Percentiles rank a stretch among this genome's conserved stretches.
These are phyloP conservation scores for Leishmania major DNA, from an alignment of 208 protist genomes.

Conservation along the genomic window DNA sequence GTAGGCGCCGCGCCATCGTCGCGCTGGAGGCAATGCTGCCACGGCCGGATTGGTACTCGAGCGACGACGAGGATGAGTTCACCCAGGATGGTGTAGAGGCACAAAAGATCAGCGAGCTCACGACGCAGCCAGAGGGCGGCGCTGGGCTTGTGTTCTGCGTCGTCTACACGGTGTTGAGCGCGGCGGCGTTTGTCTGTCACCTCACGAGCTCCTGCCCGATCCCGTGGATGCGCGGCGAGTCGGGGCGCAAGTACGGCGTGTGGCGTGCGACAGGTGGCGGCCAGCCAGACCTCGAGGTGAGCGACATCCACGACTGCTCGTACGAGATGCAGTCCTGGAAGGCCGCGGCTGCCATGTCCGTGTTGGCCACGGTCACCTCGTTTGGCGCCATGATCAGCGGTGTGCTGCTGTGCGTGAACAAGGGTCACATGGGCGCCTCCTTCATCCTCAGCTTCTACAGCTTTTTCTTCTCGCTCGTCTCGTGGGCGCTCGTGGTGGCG, in stretches of 20 bases:
- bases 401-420: constrained; percentile 32
- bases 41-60: constrained; percentile 56
- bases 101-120: constrained; percentile 35
- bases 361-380: constrained; percentile 38
- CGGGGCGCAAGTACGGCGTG: constrained; percentile 41
- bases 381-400: constrained; percentile 33
- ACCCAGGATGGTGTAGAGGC: constrained; percentile 19
- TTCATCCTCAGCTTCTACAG: constrained; percentile 48
- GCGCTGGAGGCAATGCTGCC: constrained; percentile 43
- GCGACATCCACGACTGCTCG: constrained; percentile 43
- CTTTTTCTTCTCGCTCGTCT: constrained; percentile 37
- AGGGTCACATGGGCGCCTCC: constrained; percentile 49
- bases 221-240: constrained; percentile 38
- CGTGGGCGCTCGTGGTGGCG: constrained; percentile 44
- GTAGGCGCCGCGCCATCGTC: constrained; percentile 35
- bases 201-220: constrained; percentile 44
- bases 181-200: constrained; percentile 43
- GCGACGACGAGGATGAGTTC: constrained; percentile 43
- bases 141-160: constrained; percentile 22
- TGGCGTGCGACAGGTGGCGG: constrained; percentile 47
- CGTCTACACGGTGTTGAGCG: constrained; percentile 33
- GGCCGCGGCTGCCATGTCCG: constrained; percentile 40
- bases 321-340: constrained; percentile 62
- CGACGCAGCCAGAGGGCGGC: constrained; percentile 31
- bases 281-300: constrained; percentile 31